A percentile compares a stretch with the other conserved stretches of the same genome.
Evolutionary conservation across 768 basidiomycete species (phyloP).

Genomic region (Boletus rex-veris): DNA sequence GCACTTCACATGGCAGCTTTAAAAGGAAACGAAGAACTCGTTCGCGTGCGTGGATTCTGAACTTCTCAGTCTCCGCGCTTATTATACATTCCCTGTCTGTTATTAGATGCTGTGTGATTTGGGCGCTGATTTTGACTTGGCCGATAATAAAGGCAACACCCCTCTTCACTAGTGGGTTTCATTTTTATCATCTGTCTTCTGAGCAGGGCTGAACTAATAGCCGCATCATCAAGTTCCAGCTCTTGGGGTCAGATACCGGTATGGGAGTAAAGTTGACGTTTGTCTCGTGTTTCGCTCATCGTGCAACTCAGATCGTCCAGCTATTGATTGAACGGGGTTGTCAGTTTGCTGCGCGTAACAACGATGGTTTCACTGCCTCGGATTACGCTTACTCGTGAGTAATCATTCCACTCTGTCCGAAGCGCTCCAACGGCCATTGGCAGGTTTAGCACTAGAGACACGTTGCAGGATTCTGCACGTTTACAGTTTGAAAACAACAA

Average conservation of each 20-base stretch:
- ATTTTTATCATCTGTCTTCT: background rate
- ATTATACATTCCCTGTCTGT: slow-evolving; percentile 6
- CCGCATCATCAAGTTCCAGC: slow-evolving; percentile 57
- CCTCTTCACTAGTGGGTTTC: slow-evolving; percentile 83
- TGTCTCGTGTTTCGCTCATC: slow-evolving; percentile 11
- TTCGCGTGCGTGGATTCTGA: slow-evolving; percentile 54
- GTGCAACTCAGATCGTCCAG: slow-evolving; percentile 60
- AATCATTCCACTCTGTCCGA: background rate
- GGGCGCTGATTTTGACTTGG: slow-evolving; percentile 83
- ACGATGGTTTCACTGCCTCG: slow-evolving; percentile 85
- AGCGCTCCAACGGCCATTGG: background rate
- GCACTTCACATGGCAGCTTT: slow-evolving; percentile 84
- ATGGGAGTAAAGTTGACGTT: slow-evolving; percentile 25
- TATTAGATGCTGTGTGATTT: slow-evolving; percentile 85
- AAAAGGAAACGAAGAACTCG: slow-evolving; percentile 87
- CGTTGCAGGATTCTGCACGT: slow-evolving; percentile 77
- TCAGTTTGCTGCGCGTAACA: slow-evolving; percentile 78
- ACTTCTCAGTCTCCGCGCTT: slow-evolving; percentile 10
- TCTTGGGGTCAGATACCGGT: slow-evolving; percentile 84
- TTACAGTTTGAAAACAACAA: slow-evolving; percentile 77
- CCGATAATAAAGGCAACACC: slow-evolving; percentile 90
- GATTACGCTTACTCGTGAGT: slow-evolving; percentile 76
- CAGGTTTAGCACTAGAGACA: slow-evolving; percentile 73
- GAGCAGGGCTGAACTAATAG: slow-evolving; percentile 6
- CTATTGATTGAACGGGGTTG: slow-evolving; percentile 87